phyloP scores from a whole-genome alignment of 116 monocot species.

The Iris pallida region DNA sequence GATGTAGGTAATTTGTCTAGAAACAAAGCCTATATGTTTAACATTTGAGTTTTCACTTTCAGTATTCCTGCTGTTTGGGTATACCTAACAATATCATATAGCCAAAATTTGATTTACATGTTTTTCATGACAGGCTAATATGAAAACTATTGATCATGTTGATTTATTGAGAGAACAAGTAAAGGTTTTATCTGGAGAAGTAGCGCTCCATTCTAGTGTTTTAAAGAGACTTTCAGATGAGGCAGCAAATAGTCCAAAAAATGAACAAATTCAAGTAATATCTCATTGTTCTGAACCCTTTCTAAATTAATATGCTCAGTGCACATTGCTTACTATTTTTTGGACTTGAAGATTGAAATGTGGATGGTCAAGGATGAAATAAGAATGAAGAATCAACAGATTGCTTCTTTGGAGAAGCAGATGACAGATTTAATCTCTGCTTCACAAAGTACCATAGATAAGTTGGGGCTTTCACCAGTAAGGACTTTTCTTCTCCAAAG shows the following conservation, averaged over 20 bases:
- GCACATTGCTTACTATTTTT: neutral
- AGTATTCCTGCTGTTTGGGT: neutral
- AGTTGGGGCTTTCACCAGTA: constrained; percentile 42
- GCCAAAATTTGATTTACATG: neutral
- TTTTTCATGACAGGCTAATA: constrained; percentile 38
- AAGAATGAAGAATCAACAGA: constrained; percentile 56
- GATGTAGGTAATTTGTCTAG: neutral
- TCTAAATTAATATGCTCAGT: neutral
- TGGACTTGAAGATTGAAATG: constrained; percentile 65
- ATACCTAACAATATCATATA: neutral
- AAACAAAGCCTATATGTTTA: neutral
- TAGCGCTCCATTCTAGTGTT: constrained; percentile 69
- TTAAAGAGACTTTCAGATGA: constrained; percentile 76
- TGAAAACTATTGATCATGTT: constrained; percentile 58
- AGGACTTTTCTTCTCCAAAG: neutral
- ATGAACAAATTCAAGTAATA: constrained; percentile 68
- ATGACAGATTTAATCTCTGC: constrained; percentile 46
- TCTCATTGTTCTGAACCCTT: neutral
- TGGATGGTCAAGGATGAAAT: constrained; percentile 67
- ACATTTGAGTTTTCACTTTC: neutral
- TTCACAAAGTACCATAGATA: constrained; percentile 38
- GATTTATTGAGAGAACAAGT: constrained; percentile 78
- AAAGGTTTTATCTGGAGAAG: constrained; percentile 85
- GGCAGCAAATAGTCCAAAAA: constrained; percentile 52
- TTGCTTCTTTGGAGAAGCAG: constrained; percentile 67